Evolutionary conservation across 305 asterid species (phyloP), one percentile per base, ranked within the genome.

Genomic region (Fraxinus floribunda): DNA sequence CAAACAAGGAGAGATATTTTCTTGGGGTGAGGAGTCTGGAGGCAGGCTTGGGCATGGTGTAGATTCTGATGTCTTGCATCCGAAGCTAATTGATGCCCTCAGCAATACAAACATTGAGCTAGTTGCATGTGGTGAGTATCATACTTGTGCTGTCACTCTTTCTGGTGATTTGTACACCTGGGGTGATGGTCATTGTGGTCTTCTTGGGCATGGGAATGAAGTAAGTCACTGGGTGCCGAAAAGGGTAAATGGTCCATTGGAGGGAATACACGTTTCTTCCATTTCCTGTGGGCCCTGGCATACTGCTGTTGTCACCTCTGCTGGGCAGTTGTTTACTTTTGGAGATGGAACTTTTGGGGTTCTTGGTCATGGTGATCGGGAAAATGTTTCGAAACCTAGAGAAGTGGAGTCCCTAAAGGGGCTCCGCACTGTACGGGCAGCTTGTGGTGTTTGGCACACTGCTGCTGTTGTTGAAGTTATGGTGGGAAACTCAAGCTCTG

Each of bases 111-210:
- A 89, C 76, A 79, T 94, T 1, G 99, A 94, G 36, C 92, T 82
- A 71, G 93, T 93, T 77, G 89, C 98, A 1, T 96, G 98, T 87
- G 99, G 98, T 0, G 97, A 96, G 84, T 90, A 90, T 87, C 99
- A 96, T 73, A 92, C 98, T 0, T 94, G 98, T 83, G 95, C 98
- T 35, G 55, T 96, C 41, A 90, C 97, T n/a, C 60, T 92, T 8
- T 85, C 95, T 3, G 99, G 98, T 0, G 99, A 96, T 81, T 81
- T 96, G 75, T 94, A 92, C 83, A 90, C 95, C 5, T 96, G 99
- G 99, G 99, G 99, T 13, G 98, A 94, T 76, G 99, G 99, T 60
- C 91, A 90, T 81, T 90, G 93, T n/a, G 99, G 98, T 35, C 92
- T 94, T 89, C 95, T 96, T 1, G 99, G 98, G 22, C 98, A 93